Percentiles rank a stretch among this genome's conserved stretches.
Evolutionary conservation across 768 basidiomycete species (phyloP).

Genomic region (Mycena metata): DNA sequence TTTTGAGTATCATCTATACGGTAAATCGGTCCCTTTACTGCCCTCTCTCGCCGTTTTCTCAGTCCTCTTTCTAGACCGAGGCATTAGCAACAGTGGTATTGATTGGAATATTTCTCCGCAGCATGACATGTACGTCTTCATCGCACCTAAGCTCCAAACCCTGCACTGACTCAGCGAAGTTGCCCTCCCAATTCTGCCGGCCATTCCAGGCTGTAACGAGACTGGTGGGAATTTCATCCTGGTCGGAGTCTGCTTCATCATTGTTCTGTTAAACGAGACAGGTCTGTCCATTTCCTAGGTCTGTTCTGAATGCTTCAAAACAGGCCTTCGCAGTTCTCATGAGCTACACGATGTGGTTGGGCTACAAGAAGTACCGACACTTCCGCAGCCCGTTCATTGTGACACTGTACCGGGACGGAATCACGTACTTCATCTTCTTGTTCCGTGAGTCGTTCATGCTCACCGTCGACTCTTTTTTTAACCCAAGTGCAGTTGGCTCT

Average conservation of each 20-base stretch:
- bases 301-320: background rate
- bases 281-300: slow-evolving; percentile 2
- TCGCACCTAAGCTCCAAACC: background rate
- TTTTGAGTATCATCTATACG: no score
- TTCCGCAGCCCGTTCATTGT: slow-evolving; percentile 16
- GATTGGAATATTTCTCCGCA: no score
- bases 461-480: no score
- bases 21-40: no score
- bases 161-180: background rate
- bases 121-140: slow-evolving; percentile 5
- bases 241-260: slow-evolving; percentile 23
- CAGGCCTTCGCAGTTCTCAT: slow-evolving; percentile 11
- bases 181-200: slow-evolving; percentile 2
- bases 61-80: no score
- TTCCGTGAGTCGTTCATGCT: slow-evolving; percentile 4
- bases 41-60: no score
- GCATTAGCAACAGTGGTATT: no score
- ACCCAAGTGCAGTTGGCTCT: no score
- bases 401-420: slow-evolving; percentile 29
- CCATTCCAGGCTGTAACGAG: slow-evolving; percentile 27
- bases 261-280: slow-evolving; percentile 27
- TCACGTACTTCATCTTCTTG: slow-evolving; percentile 25
- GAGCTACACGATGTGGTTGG: slow-evolving; percentile 27
- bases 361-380: slow-evolving; percentile 23
- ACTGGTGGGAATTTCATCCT: slow-evolving; percentile 23